Evolutionary conservation across 257 asterid species (phyloP).

Genomic region (Fraxinus americana): DNA sequence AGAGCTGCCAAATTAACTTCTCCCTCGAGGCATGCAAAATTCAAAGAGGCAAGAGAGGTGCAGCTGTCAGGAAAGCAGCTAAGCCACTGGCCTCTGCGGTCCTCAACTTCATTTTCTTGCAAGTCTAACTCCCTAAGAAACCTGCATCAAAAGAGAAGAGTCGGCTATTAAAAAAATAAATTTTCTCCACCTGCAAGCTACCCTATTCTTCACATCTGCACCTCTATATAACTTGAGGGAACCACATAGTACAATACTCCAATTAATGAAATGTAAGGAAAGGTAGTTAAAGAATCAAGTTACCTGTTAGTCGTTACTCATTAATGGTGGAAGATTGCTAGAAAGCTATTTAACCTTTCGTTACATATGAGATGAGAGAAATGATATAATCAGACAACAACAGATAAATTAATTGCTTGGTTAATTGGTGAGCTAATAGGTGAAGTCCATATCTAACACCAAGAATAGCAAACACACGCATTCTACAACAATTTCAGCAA

Average conservation of each 20-base stretch:
- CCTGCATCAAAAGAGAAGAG: slow-evolving; percentile 37
- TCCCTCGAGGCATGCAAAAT: slow-evolving; percentile 84
- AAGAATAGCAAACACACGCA: neutral
- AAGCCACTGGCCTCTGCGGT: slow-evolving; percentile 84
- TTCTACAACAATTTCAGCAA: neutral
- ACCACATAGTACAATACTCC: neutral
- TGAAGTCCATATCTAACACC: neutral
- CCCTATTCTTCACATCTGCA: neutral
- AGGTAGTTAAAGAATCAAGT: neutral
- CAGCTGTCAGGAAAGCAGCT: slow-evolving; percentile 73
- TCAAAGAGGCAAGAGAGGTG: slow-evolving; percentile 70
- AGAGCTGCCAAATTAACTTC: slow-evolving; percentile 69
- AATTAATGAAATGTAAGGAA: neutral
- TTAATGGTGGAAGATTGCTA: neutral
- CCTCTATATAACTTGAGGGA: neutral
- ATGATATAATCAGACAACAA: neutral
- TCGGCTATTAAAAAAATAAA: neutral
- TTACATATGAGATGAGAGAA: neutral
- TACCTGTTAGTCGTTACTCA: neutral
- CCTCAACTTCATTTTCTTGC: slow-evolving; percentile 82
- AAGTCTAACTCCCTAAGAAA: slow-evolving; percentile 73
- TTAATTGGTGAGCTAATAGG: neutral
- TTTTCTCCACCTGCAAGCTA: neutral
- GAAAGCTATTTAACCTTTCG: neutral
- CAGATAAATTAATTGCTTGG: neutral